These are phyloP conservation scores for Oryza nivara DNA, from an alignment of 176 grass and related monocot genomes.

Conservation along the genomic window DNA sequence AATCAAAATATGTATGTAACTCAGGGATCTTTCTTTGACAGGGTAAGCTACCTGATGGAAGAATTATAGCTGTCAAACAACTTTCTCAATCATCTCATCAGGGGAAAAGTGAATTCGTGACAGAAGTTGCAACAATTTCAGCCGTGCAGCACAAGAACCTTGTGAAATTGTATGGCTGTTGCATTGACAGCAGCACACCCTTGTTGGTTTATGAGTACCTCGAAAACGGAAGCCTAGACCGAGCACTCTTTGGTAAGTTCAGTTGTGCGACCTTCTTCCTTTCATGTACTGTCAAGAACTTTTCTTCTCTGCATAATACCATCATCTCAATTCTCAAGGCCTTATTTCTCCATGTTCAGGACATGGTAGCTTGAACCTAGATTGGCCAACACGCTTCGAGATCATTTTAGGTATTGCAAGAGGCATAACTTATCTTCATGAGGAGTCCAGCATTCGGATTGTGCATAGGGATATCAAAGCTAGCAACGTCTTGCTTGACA, in stretches of 20 bases:
- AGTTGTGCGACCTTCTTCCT: neutral
- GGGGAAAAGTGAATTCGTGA: slow-evolving; percentile 54
- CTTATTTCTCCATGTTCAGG: slow-evolving; percentile 29
- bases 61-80: slow-evolving; percentile 55
- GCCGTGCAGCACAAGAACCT: slow-evolving; percentile 49
- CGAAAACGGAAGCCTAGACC: slow-evolving; percentile 73
- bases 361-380: slow-evolving; percentile 36
- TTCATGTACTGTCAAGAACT: neutral
- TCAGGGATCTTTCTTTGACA: neutral
- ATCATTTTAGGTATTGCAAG: slow-evolving; percentile 63
- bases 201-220: slow-evolving; percentile 76
- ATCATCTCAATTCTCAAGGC: too few relatives aligned
- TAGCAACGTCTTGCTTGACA: slow-evolving; percentile 65
- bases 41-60: slow-evolving; percentile 57
- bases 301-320: too few relatives aligned
- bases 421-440: slow-evolving; percentile 67
- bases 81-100: slow-evolving; percentile 55
- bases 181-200: slow-evolving; percentile 47
- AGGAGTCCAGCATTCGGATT: slow-evolving; percentile 65
- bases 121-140: slow-evolving; percentile 52
- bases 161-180: slow-evolving; percentile 58
- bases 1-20: too few relatives aligned
- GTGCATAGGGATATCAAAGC: slow-evolving; percentile 37
- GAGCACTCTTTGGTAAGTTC: slow-evolving; percentile 57
- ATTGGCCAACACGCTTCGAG: slow-evolving; percentile 60